Base-by-base conservation (phyloP, 1,284 basidiomycete genomes). In the Boletus austroedulis region DNA sequence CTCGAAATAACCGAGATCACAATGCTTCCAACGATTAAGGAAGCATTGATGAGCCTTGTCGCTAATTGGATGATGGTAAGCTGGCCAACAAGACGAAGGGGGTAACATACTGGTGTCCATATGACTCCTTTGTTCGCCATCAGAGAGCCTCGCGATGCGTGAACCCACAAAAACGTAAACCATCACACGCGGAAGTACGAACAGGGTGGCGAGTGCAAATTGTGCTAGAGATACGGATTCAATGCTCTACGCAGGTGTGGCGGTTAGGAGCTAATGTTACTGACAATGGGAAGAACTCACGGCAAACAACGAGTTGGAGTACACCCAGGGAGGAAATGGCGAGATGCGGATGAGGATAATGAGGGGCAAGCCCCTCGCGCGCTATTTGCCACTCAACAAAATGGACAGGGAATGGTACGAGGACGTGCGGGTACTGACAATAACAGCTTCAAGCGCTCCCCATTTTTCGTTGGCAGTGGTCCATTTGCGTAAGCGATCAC, bases 281-380 rank as follows among this genome's bases (percentile, higher is more conserved):
- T 29, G 50, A 32, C 50, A 58, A 50, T 28, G 31, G 7, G n/a
- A 48, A 50, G 36, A 5, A 76, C 86, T 75, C 62, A 89, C 89
- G 40, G 90, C 86, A 67, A 93, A 91, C 15, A 92, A 76, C 0
- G 85, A 77, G 63, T 92, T 93, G 17, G 87, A 84, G 67, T 92
- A 93, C 1, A 87, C 86, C 89, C 89, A 88, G 21, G 91, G 90
- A 54, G 91, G 90, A 67, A 94, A 83, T 3, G 92, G 87, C 8
- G 88, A 92, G 23, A 90, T 72, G n/a, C 91, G 84, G 63, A 93
- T 87, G 47, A 94, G 79, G 63, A 91, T 81, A 47, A 94, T 90
- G 24, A 94, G 75, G 19, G 87, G 86, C 15, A 93, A 75, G 9
- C 90, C 88, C 68, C 86, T 88, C 14, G 84, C 80, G 63, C 75